These are phyloP conservation scores for Cordyceps farinosa DNA, from an alignment of 2,329 filamentous ascomycete species.

Conservation along the genomic window DNA sequence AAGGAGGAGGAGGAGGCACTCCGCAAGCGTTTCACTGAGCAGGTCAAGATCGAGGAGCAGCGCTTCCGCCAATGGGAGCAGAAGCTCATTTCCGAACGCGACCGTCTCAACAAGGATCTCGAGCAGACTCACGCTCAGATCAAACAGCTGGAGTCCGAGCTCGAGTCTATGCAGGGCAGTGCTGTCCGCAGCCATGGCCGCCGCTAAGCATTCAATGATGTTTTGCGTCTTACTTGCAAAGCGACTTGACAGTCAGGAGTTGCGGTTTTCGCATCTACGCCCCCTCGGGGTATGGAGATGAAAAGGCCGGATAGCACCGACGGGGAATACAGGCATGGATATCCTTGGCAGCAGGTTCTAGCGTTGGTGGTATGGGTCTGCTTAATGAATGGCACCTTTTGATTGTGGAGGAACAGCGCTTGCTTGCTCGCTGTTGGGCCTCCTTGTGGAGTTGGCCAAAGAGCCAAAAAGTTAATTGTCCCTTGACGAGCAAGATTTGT, in stretches of 20 bases:
- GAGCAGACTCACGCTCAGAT: constrained; percentile 95
- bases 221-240: constrained; percentile 21
- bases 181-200: constrained; percentile 88
- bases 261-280: constrained; percentile 26
- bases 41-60: constrained; percentile 99
- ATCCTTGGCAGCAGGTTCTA: constrained; percentile 22
- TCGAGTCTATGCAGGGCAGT: constrained; percentile 89
- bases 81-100: constrained; percentile 98
- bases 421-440: constrained; percentile 16
- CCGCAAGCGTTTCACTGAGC: constrained; percentile 98
- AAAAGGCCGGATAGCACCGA: constrained; percentile 21
- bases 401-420: constrained; percentile 15
- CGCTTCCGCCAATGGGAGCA: constrained; percentile 99
- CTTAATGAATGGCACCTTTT: neutral
- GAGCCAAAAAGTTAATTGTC: constrained; percentile 17
- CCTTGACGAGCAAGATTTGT: constrained; percentile 21
- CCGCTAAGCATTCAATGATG: constrained; percentile 55
- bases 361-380: constrained; percentile 1
- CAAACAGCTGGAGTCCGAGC: constrained; percentile 86
- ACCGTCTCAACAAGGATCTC: constrained; percentile 99
- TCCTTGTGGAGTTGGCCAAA: constrained; percentile 6
- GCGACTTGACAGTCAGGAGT: constrained; percentile 26
- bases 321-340: constrained; percentile 31
- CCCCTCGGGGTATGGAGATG: constrained; percentile 35
- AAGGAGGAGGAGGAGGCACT: constrained; percentile 99